Percentiles rank a stretch among this genome's conserved stretches.
phyloP scores from a whole-genome alignment of 73 alveolate species.

The Effrenium voratum region DNA sequence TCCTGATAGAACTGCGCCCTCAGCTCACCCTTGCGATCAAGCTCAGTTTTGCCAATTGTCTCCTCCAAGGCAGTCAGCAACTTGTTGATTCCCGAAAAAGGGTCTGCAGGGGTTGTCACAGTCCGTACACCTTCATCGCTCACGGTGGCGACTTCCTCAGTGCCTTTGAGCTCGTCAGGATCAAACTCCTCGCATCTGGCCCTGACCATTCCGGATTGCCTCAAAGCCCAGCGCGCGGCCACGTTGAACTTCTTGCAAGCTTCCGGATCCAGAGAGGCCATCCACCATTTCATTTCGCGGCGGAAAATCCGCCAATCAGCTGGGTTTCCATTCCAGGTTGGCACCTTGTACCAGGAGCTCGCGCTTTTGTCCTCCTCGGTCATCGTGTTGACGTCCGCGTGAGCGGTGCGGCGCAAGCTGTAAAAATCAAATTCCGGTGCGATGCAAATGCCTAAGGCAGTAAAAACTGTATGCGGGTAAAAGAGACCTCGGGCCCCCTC shows the following conservation, averaged over 20 bases:
- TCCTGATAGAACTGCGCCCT: slow-evolving; percentile 1
- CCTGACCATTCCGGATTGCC: neutral
- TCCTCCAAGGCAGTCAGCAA: neutral
- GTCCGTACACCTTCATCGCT: neutral
- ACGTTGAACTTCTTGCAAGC: neutral
- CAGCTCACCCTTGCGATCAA: neutral
- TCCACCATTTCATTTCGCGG: no score
- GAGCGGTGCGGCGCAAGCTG: no score
- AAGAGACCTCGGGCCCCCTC: no score
- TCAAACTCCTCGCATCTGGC: slow-evolving; percentile 4
- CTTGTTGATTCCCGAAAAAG: neutral
- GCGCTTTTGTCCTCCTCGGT: no score
- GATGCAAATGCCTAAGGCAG: no score
- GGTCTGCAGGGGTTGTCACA: neutral
- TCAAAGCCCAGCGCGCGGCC: neutral
- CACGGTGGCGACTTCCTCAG: neutral
- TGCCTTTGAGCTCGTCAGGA: neutral
- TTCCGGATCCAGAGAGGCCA: neutral
- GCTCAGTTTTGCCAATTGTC: neutral
- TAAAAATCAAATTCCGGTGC: no score
- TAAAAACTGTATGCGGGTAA: no score
- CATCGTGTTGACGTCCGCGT: no score
- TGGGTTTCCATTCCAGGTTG: no score
- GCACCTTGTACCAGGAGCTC: no score
- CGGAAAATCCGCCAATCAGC: no score